Percentiles rank a stretch among this genome's conserved stretches.
phyloP scores from a whole-genome alignment of 805 yeast species.

The Zygosaccharomyces rouxii region DNA sequence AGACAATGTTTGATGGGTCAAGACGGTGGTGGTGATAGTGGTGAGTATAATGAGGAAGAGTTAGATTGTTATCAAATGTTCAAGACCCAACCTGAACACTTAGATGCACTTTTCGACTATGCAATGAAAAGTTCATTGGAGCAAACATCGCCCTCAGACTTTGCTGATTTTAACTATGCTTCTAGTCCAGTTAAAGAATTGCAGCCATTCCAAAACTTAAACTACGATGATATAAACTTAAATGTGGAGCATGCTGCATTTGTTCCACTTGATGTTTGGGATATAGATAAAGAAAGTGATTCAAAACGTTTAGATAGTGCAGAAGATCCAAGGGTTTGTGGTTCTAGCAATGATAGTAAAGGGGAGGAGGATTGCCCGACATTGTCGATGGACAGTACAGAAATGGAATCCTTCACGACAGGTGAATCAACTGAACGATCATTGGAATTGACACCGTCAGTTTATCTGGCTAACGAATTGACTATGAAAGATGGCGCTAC shows the following conservation, averaged over 20 bases:
- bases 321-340: background rate
- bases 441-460: conserved; percentile 15
- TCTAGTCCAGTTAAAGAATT: conserved; percentile 1
- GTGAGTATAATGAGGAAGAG: background rate
- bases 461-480: conserved; percentile 9
- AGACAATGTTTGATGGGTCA: background rate
- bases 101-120: conserved; percentile 19
- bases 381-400: conserved; percentile 7
- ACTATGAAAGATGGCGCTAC: background rate
- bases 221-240: conserved; percentile 7
- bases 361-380: conserved; percentile 3
- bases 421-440: conserved; percentile 7
- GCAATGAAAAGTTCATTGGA: conserved; percentile 12
- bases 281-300: background rate
- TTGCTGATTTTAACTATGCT: background rate
- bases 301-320: background rate
- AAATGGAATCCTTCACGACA: background rate
- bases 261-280: conserved; percentile 1
- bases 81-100: conserved; percentile 16
- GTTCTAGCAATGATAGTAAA: background rate
- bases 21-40: background rate
- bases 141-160: background rate
- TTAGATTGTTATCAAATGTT: conserved; percentile 16
- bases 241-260: background rate
- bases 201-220: conserved; percentile 10